These are phyloP conservation scores for Phytophthora fragariae DNA, from an alignment of 352 stramenopile genomes.

Conservation along the genomic window DNA sequence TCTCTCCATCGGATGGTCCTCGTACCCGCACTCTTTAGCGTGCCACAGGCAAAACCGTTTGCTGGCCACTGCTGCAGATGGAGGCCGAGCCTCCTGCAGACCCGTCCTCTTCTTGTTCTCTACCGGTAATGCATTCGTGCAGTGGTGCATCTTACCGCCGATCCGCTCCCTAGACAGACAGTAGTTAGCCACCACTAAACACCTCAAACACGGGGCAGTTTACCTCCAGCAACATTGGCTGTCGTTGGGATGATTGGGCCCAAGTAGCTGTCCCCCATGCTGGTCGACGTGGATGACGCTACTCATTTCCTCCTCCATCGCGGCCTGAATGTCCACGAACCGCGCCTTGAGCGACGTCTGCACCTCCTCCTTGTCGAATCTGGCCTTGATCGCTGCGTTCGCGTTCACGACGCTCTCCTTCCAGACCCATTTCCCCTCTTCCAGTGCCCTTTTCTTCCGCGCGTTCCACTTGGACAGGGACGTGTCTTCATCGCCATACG, in stretches of 20 bases:
- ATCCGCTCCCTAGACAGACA: conserved; percentile 43
- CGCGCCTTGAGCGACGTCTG: conserved; percentile 39
- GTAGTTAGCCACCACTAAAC: neutral
- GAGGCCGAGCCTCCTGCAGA: neutral
- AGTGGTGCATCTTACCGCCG: conserved; percentile 57
- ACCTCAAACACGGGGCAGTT: neutral
- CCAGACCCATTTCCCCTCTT: conserved; percentile 57
- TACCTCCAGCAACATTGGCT: conserved; percentile 54
- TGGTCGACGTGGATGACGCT: conserved; percentile 30
- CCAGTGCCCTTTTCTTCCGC: conserved; percentile 48
- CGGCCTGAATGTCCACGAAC: conserved; percentile 45
- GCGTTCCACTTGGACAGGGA: conserved; percentile 65
- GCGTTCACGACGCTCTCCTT: conserved; percentile 42
- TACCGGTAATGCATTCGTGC: conserved; percentile 47
- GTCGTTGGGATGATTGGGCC: conserved; percentile 4
- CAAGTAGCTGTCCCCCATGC: conserved; percentile 22
- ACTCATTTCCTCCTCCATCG: conserved; percentile 51
- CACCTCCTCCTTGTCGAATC: conserved; percentile 44
- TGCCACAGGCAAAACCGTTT: conserved; percentile 66
- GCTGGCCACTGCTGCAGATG: neutral
- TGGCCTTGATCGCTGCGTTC: conserved; percentile 50
- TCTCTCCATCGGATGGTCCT: conserved; percentile 57
- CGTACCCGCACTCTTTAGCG: conserved; percentile 46
- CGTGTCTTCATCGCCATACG: conserved; percentile 56
- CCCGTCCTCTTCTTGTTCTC: conserved; percentile 24